Percentiles rank a stretch among this genome's conserved stretches.
Evolutionary conservation across 1,284 basidiomycete species (phyloP).

Genomic region (Hypsizygus ulmarius): DNA sequence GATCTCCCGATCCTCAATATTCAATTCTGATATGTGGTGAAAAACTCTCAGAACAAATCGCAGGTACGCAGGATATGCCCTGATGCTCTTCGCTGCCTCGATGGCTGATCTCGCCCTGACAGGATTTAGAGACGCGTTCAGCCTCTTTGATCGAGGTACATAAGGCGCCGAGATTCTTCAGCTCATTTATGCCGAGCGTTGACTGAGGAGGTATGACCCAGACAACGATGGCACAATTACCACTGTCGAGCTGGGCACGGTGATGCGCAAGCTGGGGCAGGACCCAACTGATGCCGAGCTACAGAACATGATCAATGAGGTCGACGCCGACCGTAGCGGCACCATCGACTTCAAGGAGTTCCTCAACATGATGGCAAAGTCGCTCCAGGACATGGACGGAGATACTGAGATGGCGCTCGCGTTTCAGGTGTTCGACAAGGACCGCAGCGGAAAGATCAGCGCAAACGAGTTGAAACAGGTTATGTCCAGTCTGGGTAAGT

Average conservation of each 20-base stretch:
- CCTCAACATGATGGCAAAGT: conserved; percentile 56
- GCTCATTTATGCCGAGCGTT: not conserved
- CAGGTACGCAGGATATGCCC: conserved; percentile 3
- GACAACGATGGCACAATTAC: conserved; percentile 98
- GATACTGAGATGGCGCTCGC: conserved; percentile 72
- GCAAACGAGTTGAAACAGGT: conserved; percentile 56
- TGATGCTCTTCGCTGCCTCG: not conserved
- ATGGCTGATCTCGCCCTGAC: conserved; percentile 8
- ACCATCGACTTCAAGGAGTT: conserved; percentile 94
- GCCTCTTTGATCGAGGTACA: conserved; percentile 88
- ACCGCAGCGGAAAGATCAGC: conserved; percentile 73
- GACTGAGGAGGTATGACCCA: conserved; percentile 27
- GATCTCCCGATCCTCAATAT: conserved; percentile 1
- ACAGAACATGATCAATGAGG: conserved; percentile 90
- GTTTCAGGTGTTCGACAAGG: conserved; percentile 79
- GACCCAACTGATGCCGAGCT: conserved; percentile 94
- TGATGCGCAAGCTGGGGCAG: conserved; percentile 95
- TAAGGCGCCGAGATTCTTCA: conserved; percentile 43
- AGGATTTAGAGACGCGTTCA: conserved; percentile 90
- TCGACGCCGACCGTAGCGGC: conserved; percentile 62
- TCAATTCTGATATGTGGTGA: not conserved
- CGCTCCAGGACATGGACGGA: conserved; percentile 86
- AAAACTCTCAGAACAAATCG: conserved; percentile 11
- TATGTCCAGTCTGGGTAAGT: conserved; percentile 29
- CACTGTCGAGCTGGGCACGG: conserved; percentile 91